These are phyloP conservation scores for Parachaetomium inaequale DNA, from an alignment of 495 filamentous ascomycete species.

Conservation along the genomic window DNA sequence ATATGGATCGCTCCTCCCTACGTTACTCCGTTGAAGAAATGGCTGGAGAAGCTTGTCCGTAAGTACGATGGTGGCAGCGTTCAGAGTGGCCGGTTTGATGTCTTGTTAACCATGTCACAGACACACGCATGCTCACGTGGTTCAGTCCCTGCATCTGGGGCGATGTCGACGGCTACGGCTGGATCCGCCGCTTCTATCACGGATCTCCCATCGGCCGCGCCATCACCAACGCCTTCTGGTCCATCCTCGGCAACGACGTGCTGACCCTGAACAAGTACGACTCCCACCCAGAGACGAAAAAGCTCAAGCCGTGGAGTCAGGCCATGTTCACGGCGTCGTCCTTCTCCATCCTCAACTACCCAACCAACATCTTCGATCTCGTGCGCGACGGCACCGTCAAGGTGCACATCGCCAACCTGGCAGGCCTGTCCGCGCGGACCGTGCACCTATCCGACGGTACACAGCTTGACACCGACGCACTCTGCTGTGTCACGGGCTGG, in stretches of 20 bases:
- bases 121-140: conserved; percentile 43
- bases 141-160: conserved; percentile 48
- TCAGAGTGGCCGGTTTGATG: not conserved
- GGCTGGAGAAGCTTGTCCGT: conserved; percentile 59
- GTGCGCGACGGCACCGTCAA: conserved; percentile 56
- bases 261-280: conserved; percentile 56
- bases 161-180: conserved; percentile 38
- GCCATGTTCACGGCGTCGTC: conserved; percentile 61
- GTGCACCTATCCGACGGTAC: conserved; percentile 58
- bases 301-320: conserved; percentile 61
- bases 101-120: conserved; percentile 19
- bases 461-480: conserved; percentile 53
- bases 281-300: conserved; percentile 58
- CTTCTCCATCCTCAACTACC: conserved; percentile 68
- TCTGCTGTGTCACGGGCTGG: conserved; percentile 72
- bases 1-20: conserved; percentile 63
- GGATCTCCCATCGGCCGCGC: conserved; percentile 61
- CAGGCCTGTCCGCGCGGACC: conserved; percentile 41
- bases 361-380: conserved; percentile 60
- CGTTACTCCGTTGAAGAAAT: conserved; percentile 43
- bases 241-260: conserved; percentile 57
- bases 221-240: conserved; percentile 68
- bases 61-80: conserved; percentile 18
- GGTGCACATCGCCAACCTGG: conserved; percentile 62
- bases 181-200: conserved; percentile 56